Base-by-base conservation (phyloP, 768 basidiomycete genomes). In the Boletus edulis region DNA sequence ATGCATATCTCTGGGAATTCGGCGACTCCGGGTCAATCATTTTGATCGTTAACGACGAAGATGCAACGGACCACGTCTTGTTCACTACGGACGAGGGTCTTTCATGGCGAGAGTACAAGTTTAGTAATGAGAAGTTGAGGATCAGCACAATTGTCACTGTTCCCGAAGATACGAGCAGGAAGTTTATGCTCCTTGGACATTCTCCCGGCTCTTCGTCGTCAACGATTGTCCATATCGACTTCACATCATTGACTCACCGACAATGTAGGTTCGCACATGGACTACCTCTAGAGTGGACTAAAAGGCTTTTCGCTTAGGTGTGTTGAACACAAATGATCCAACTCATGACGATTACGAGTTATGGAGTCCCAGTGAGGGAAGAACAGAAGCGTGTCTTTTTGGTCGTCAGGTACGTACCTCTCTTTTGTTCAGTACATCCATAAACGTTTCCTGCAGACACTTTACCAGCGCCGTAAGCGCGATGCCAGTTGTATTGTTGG, bases 1-100 rank as follows among this genome's bases (percentile, higher is more conserved):
- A 96, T 61, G 96, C 97, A 0, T 90, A 98, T 67, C 78, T 98
- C 38, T 99, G 93, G 94, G 94, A 95, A 68, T 98, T 96, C 63
- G 96, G 96, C 29, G 97, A 98, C 73, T 96, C 92, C 0, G 97
- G 97, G 5, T 94, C 95, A 2, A 79, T 99, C 54, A 79, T 98
- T 35, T 77, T 99, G 61, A 87, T 99, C 75, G 93, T 85, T 42
- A 98, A 98, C 70, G 97, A 99, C 69, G 96, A 98, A 68, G 88
- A 88, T 55, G 83, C 94, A 0, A 95, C 91, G 3, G 90, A 97
- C 63, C 87, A 89, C 57, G 81, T 98, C 42, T 69, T 95, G 58
- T 98, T 86, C 74, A 92, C 91, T 52, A 91, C 86, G 11, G 85
- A 99, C 66, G 93, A 98, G 65, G 97, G 97, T 8, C 62, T 84